These are phyloP conservation scores for Chaetomium fimeti DNA, from an alignment of 495 filamentous ascomycete species.

Conservation along the genomic window DNA sequence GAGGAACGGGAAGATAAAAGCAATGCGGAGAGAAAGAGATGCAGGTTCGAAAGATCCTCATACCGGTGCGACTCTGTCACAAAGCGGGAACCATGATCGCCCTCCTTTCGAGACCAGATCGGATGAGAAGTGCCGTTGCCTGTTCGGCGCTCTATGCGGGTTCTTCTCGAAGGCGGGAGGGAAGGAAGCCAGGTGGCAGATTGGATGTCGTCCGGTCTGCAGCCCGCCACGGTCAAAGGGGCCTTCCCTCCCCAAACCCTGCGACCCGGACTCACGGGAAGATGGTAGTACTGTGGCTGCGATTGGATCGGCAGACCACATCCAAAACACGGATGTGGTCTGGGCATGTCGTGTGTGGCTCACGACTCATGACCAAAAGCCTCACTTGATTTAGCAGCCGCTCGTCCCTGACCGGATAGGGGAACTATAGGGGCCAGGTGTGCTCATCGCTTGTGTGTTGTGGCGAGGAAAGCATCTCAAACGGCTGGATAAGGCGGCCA, in stretches of 20 bases:
- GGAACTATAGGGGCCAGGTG: conserved; percentile 9
- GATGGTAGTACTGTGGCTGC: conserved; percentile 18
- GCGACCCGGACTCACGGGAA: conserved; percentile 23
- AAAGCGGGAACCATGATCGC: conserved; percentile 18
- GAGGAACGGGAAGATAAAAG: background rate
- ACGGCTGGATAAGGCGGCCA: background rate
- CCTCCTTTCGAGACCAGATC: conserved; percentile 17
- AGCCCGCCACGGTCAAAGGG: background rate
- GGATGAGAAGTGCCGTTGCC: conserved; percentile 16
- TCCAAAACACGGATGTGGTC: conserved; percentile 38
- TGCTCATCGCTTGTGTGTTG: background rate
- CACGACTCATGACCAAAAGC: conserved; percentile 16
- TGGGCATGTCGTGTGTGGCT: conserved; percentile 30
- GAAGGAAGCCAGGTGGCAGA: background rate
- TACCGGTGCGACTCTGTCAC: conserved; percentile 15
- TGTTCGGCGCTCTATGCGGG: conserved; percentile 9
- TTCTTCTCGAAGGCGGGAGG: conserved; percentile 16
- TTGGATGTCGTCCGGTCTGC: conserved; percentile 1
- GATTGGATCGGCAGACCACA: conserved; percentile 30
- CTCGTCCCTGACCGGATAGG: conserved; percentile 28
- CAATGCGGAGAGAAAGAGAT: conserved; percentile 14
- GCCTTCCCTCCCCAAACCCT: background rate
- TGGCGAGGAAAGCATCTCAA: background rate
- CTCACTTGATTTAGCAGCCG: conserved; percentile 37
- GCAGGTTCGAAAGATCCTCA: conserved; percentile 29